Evolutionary conservation across 768 basidiomycete species (phyloP).

Genomic region (Polyporus arcularius): DNA sequence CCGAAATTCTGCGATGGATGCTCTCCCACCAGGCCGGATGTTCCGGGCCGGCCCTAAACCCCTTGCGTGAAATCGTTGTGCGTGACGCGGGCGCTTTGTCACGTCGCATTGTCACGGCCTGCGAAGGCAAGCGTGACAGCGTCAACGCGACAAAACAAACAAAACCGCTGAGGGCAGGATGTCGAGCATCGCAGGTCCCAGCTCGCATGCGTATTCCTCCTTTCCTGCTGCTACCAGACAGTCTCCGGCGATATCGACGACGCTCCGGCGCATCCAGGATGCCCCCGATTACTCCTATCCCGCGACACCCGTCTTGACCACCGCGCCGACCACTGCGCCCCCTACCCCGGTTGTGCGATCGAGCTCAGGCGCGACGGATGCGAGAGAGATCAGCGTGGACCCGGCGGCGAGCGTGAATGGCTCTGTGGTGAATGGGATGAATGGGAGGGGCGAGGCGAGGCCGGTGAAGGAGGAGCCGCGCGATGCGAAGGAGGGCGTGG

Average conservation of each 20-base stretch:
- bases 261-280: constrained; percentile 11
- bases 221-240: constrained; percentile 18
- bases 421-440: not conserved
- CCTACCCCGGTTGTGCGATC: constrained; percentile 12
- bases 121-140: constrained; percentile 22
- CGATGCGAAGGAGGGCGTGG: constrained; percentile 12
- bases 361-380: constrained; percentile 7
- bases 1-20: too few species aligned
- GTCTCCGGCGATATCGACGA: constrained; percentile 13
- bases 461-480: not conserved
- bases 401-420: not conserved
- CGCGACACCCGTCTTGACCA: not conserved
- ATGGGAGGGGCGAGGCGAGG: not conserved
- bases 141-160: constrained; percentile 33
- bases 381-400: constrained; percentile 11
- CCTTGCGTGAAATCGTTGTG: not conserved
- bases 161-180: constrained; percentile 27
- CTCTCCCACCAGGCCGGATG: too few species aligned
- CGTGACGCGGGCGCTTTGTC: not conserved
- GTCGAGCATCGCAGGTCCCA: constrained; percentile 25
- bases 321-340: constrained; percentile 8
- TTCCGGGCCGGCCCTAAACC: constrained; percentile 25
- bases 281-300: constrained; percentile 12
- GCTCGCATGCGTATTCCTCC: constrained; percentile 21
- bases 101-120: constrained; percentile 25